These are phyloP conservation scores for Cnidoscolus chayamansa DNA, from an alignment of 441 rosid genomes.

Conservation along the genomic window DNA sequence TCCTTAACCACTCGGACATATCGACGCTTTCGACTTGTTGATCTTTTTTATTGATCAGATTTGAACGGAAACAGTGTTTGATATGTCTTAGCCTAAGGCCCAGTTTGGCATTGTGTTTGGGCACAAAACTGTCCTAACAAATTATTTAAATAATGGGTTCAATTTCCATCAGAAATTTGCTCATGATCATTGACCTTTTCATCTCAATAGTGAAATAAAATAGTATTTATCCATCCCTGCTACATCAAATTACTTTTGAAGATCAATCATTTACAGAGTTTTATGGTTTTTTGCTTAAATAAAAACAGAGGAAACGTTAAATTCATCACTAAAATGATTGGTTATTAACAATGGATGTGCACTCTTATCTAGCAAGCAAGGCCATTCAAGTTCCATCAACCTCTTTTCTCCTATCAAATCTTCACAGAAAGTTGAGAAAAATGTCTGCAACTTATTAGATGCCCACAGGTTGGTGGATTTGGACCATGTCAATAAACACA, in stretches of 20 bases:
- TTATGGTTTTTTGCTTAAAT: not conserved
- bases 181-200: too few relatives aligned
- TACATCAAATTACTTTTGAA: not conserved
- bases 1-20: constrained; percentile 99
- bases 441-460: constrained; percentile 17
- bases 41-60: too few relatives aligned
- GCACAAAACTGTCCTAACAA: too few relatives aligned
- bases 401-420: constrained; percentile 1
- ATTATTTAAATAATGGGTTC: too few relatives aligned
- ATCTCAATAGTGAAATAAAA: too few relatives aligned
- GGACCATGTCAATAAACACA: constrained; percentile 21
- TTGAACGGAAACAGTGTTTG: too few relatives aligned
- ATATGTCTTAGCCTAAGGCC: too few relatives aligned
- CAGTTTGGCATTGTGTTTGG: too few relatives aligned
- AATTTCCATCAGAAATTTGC: too few relatives aligned
- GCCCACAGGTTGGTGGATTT: constrained; percentile 6
- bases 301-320: not conserved
- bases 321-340: not conserved
- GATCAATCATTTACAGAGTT: too few relatives aligned
- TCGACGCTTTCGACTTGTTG: constrained; percentile 38
- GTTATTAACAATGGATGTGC: not conserved
- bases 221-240: not conserved
- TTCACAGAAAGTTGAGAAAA: not conserved
- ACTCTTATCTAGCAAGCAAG: too few relatives aligned
- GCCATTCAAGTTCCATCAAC: not conserved